Evolutionary conservation across 495 filamentous ascomycete species (phyloP), one percentile per base, ranked within the genome.

Genomic region (Chaetomidium leptoderma): DNA sequence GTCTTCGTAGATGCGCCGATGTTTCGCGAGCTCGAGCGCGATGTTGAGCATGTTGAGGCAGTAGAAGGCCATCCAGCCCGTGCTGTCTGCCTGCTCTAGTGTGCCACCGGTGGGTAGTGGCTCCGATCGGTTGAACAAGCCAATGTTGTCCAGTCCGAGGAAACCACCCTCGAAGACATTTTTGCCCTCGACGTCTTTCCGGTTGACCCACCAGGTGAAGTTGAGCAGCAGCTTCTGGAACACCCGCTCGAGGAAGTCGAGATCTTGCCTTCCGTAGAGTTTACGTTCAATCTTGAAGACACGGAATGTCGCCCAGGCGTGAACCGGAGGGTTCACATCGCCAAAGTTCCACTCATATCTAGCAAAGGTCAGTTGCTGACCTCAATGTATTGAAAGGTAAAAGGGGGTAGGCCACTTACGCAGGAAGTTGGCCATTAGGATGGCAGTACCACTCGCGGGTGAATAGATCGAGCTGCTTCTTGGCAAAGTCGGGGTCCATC

Each of bases 401-500:
- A n/a, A n/a, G n/a, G n/a, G n/a, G n/a, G n/a, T n/a, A 23, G 30
- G 19, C n/a, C 10, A 64, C 68, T 37, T 67, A 75, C 67, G 74
- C 76, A 26, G 89, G 87, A 46, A 97, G 76, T 72, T 97, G 92
- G 43, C 92, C 92, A 65, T 97, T 97, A 17, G 92, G 92, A 76
- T 97, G 92, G 87, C 96, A 96, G 77, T 97, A 97, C 92, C 92
- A 97, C 75, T 97, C 92, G 58, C 92, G 81, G 10, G 92, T 97
- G 63, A 97, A 87, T 16, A 97, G 75, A 70, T 97, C 92, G 21
- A 97, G 81, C 70, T 97, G 92, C 76, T 95, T 95, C 81, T 97
- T 97, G 17, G 92, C 92, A 61, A 96, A 96, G 29, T 96, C 92
- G 0, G 92, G 92, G 61, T 97, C 92, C 52, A 97, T 91, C 92